Conservation (phyloP, 2,329 filamentous ascomycete species). For the Ilyonectria destructans region DNA sequence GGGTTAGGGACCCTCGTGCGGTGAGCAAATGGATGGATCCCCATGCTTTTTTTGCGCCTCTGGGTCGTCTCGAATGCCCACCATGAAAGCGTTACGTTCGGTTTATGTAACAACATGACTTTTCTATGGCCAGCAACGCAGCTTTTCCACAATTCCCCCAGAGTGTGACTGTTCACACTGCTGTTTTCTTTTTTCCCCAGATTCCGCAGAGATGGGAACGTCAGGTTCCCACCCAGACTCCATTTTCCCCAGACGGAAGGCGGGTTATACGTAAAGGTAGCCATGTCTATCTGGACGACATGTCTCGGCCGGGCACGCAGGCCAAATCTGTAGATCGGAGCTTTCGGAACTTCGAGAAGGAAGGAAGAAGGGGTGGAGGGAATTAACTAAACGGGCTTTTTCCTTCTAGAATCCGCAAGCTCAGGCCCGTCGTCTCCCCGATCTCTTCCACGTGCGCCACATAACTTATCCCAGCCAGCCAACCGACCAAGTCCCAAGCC, state of each 20-base stretch:
- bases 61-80: not conserved
- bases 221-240: not conserved
- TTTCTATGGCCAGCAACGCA: conserved; percentile 42
- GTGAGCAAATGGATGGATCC: not conserved
- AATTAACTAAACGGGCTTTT: not conserved
- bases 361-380: not conserved
- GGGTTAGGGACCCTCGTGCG: not conserved
- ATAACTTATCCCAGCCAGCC: not conserved
- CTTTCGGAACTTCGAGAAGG: not conserved
- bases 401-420: not conserved
- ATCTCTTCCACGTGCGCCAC: conserved; percentile 8
- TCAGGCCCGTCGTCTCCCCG: not conserved
- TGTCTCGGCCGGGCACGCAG: not conserved
- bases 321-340: not conserved
- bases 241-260: conserved; percentile 40
- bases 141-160: conserved; percentile 41
- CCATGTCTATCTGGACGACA: conserved; percentile 27
- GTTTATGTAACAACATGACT: conserved; percentile 45
- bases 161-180: conserved; percentile 30
- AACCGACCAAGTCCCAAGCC: not conserved
- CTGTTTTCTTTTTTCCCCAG: conserved; percentile 22
- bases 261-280: not conserved
- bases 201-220: conserved; percentile 9
- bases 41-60: not conserved
- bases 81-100: conserved; percentile 43